Evolutionary conservation across 441 rosid species (phyloP), one percentile per base, ranked within the genome.

Genomic region (Corymbia citriodora): DNA sequence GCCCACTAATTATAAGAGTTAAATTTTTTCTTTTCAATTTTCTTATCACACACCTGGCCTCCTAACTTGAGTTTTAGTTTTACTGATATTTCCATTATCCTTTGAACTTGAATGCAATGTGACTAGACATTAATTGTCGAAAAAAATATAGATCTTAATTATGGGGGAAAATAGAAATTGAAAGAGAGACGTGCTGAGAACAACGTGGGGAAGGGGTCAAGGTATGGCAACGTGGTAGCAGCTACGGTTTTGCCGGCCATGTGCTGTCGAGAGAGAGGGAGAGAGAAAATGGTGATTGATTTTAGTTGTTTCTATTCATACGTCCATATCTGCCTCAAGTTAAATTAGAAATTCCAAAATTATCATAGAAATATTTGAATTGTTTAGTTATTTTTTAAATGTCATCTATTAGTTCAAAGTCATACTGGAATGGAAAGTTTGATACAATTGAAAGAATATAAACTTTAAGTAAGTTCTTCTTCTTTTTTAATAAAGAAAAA

Each of bases 301-400:
- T 33, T 70, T 70, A 70, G 48, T 33, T 33, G 48, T 33, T 68
- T 68, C 74, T n/a, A 31, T 68, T 68, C 36, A 25, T 33, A 33
- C 1, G 6, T 31, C 12, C 1, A 2, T 29, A 3, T n/a, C 74
- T 16, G n/a, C 33, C 81, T 18, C 27, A 0, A 74, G 5, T 68
- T 68, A 1, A 40, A 40, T 40, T 40, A 7, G 0, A 74, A 74
- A 21, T 74, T 72, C 19, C 49, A 36, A 72, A 72, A 72, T 72
- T 36, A 0, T 40, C 9, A 6, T 11, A 11, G 17, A 74, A 21
- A 40, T 40, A 74, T 74, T 74, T 50, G 2, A 7, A 74, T 40
- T 23, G 21, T 74, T 74, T 74, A 21, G 83, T 74, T 36, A 19
- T 45, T 12, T 23, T 74, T 40, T 6, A 74, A 74, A 40, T 33